Base-by-base conservation (phyloP, 139 green algal genomes). In the Coccomyxa sp. region DNA sequence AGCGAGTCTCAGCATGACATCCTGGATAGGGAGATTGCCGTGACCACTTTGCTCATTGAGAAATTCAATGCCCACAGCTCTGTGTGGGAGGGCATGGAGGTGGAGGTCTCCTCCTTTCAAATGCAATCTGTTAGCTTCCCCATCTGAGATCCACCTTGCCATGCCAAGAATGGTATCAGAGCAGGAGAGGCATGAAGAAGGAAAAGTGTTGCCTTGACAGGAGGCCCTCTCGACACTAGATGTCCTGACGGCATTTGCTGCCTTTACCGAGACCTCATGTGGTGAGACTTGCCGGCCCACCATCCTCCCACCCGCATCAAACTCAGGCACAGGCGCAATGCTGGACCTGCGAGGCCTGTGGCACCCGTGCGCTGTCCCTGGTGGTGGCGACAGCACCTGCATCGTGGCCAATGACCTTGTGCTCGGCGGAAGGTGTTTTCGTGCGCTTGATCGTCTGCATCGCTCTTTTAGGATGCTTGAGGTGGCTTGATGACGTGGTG, bases 241-340 rank as follows among this genome's bases (percentile, higher is more conserved):
- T 79, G 92, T 90, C 71, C 86, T 96, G 60, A 86, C 86, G 4
- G 87, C 86, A n/a, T 94, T 93, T 89, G 92, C 90, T 4, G 77
- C 68, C 17, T 89, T 86, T 45, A 89, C 88, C 17, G 76, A 86
- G 66, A 83, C 85, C 25, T 58, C 71, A 0, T 66, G 15, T 63
- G 76, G 38, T 16, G 14, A 58, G 30, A 67, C 85, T 89, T 91
- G 90, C 83, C 87, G 90, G 17, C 90, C 92, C 14, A 58, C 38
- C 7, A 88, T 95, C 71, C 76, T 86, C 25, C 80, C 86, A 66
- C 71, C 83, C 84, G 38, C 66, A 13, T 82, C 76, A 59, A 51
- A 79, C 45, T 57, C 31, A 59, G 80, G 80, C 38, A 57, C 28
- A 30, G 67, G n/a, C 4, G 80, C 87, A 13, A 60, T 87, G 58